These are phyloP conservation scores for Ascochyta pisi DNA, from an alignment of 2,329 filamentous ascomycete genomes.

Conservation along the genomic window DNA sequence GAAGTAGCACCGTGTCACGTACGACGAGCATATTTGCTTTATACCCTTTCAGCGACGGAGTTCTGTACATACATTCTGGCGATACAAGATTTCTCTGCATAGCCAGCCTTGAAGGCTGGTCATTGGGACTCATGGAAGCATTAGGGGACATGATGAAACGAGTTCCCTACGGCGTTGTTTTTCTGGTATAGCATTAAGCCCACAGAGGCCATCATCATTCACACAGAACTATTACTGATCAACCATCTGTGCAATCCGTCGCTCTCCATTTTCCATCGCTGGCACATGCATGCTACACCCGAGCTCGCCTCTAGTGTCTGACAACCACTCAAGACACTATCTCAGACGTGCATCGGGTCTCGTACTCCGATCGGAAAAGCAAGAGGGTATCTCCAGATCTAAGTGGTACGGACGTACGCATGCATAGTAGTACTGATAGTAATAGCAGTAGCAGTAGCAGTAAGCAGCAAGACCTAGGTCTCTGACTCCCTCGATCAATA, in stretches of 20 bases:
- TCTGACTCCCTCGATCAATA: too few relatives aligned
- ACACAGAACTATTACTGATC: conserved; percentile 2
- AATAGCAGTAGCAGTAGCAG: too few relatives aligned
- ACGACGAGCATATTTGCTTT: conserved; percentile 12
- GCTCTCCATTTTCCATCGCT: too few relatives aligned
- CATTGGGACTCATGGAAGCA: conserved; percentile 9
- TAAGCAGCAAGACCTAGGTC: too few relatives aligned
- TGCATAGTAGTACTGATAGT: too few relatives aligned
- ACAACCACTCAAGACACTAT: too few relatives aligned
- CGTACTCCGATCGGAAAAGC: too few relatives aligned
- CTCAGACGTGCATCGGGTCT: too few relatives aligned
- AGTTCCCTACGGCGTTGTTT: conserved; percentile 15
- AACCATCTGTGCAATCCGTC: neutral
- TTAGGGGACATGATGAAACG: conserved; percentile 15
- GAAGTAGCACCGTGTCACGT: conserved; percentile 1
- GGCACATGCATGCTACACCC: neutral
- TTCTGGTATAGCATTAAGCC: conserved; percentile 4
- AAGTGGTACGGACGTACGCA: too few relatives aligned
- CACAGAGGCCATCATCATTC: neutral
- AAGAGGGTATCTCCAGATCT: too few relatives aligned
- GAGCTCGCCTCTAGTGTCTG: too few relatives aligned
- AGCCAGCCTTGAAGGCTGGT: conserved; percentile 2
- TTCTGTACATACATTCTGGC: conserved; percentile 19
- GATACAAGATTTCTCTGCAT: conserved; percentile 14
- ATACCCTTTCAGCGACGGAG: conserved; percentile 23